Conservation (phyloP, 1,284 basidiomycete species). For the Earliella scabrosa region DNA sequence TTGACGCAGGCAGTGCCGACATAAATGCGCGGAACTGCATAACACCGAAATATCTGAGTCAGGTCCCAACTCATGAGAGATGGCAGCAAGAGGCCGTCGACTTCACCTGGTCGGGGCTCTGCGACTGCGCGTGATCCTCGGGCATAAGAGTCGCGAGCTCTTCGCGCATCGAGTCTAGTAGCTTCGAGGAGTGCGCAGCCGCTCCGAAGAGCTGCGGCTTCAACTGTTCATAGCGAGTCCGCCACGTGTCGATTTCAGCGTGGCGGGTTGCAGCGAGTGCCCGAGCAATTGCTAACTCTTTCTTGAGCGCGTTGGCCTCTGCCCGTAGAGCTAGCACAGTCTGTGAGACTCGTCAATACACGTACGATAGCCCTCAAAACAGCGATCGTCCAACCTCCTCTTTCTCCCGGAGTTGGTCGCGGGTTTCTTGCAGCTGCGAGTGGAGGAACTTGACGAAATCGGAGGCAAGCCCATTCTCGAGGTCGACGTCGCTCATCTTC, state of each 20-base stretch:
- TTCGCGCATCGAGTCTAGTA: background rate
- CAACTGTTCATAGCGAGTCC: constrained; percentile 8
- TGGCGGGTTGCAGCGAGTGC: background rate
- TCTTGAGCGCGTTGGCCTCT: background rate
- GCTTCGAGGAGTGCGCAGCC: background rate
- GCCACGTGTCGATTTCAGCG: constrained; percentile 1
- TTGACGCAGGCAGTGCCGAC: background rate
- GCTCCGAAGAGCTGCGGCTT: background rate
- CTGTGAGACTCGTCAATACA: background rate
- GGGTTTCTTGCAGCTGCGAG: constrained; percentile 15
- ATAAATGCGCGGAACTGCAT: constrained; percentile 10
- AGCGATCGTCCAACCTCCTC: too few species aligned
- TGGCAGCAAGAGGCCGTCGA: too few species aligned
- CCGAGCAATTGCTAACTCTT: background rate
- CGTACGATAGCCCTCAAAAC: too few species aligned
- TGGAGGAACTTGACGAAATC: constrained; percentile 20
- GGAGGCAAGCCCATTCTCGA: constrained; percentile 1
- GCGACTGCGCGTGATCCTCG: background rate
- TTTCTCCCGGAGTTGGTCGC: constrained; percentile 2
- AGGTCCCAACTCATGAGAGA: too few species aligned
- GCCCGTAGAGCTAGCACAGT: background rate
- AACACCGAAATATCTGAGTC: too few species aligned
- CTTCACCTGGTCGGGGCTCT: background rate
- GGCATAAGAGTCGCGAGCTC: background rate
- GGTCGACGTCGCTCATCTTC: constrained; percentile 7